Conservation (phyloP, 306 rosid species). For the Malus fusca region DNA sequence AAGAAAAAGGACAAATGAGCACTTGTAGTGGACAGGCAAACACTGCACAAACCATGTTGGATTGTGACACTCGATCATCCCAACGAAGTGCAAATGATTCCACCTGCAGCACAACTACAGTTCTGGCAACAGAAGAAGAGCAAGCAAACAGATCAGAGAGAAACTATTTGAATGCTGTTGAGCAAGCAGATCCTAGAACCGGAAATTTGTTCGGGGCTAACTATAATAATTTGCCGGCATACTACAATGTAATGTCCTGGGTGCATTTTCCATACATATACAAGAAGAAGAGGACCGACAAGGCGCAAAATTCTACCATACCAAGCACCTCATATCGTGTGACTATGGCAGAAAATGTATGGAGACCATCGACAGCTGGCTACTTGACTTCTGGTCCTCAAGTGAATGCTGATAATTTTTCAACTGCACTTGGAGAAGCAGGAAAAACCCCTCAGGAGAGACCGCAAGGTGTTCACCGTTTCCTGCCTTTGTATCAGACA, state of each 20-base stretch:
- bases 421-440: not conserved
- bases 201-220: slow-evolving; percentile 5
- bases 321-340: slow-evolving; percentile 11
- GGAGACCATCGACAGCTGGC: slow-evolving; percentile 2
- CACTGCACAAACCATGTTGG: not conserved
- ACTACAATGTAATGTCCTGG: not conserved
- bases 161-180: not conserved
- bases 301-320: slow-evolving; percentile 2
- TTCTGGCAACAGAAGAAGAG: not conserved
- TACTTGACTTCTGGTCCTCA: not conserved
- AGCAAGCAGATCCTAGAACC: not conserved
- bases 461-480: slow-evolving; percentile 13
- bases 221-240: slow-evolving; percentile 8
- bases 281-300: slow-evolving; percentile 25
- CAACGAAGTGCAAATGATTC: slow-evolving; percentile 11
- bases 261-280: slow-evolving; percentile 13
- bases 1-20: slow-evolving; percentile 7
- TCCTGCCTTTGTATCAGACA: slow-evolving; percentile 5
- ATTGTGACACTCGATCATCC: slow-evolving; percentile 6
- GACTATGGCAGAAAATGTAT: slow-evolving; percentile 1
- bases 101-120: not conserved
- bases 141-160: slow-evolving; percentile 19
- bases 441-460: not conserved
- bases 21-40: slow-evolving; percentile 20
- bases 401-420: not conserved